Percentiles rank a stretch among this genome's conserved stretches.
phyloP scores from a whole-genome alignment of 306 rosid species.

The Ceratonia siliqua region DNA sequence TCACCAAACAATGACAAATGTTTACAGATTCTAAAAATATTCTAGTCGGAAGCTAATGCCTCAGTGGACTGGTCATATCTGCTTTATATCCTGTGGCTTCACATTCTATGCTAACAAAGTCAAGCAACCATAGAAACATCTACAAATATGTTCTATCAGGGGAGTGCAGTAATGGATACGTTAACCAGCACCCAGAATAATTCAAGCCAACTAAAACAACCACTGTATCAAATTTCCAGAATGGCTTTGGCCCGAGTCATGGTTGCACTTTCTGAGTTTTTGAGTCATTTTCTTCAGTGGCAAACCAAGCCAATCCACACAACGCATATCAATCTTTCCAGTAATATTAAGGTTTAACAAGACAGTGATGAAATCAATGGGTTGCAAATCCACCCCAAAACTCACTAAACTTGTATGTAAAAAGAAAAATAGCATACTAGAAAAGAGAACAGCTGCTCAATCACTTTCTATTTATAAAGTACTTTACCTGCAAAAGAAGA shows the following conservation, averaged over 20 bases:
- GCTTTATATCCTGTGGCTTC: neutral
- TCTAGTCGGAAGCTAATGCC: too few relatives aligned
- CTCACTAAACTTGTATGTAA: conserved; percentile 42
- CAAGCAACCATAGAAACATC: conserved; percentile 6
- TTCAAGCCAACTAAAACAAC: neutral
- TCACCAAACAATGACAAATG: conserved; percentile 1
- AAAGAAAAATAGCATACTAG: neutral
- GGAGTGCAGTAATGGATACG: neutral
- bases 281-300: neutral
- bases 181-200: neutral
- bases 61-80: neutral
- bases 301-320: conserved; percentile 40
- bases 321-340: conserved; percentile 39
- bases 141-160: neutral
- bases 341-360: conserved; percentile 40
- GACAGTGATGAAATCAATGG: conserved; percentile 42
- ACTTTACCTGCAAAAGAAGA: conserved; percentile 53
- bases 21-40: neutral
- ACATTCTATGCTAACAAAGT: neutral
- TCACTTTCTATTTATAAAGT: conserved; percentile 29
- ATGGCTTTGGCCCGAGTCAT: conserved; percentile 6
- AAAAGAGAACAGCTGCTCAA: conserved; percentile 31
- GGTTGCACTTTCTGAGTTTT: neutral
- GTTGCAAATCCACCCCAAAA: conserved; percentile 46
- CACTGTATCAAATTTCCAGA: neutral